Percentiles rank a stretch among this genome's conserved stretches.
phyloP scores from a whole-genome alignment of 768 basidiomycete species.

The Amanita rubescens region DNA sequence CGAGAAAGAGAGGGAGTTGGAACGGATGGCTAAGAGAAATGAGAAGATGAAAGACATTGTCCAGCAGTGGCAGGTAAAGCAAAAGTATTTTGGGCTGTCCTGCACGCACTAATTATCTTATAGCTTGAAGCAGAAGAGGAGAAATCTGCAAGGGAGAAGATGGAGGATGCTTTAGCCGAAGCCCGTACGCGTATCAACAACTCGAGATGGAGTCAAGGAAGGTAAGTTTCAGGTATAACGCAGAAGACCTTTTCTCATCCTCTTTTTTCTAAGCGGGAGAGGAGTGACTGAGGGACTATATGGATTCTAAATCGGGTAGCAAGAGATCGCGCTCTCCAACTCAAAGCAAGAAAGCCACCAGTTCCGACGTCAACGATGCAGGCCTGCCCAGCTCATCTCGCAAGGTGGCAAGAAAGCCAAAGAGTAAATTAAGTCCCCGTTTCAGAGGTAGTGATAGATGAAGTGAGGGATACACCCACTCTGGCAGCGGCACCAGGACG shows the following conservation, averaged over 20 bases:
- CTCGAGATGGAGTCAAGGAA: conserved; percentile 36
- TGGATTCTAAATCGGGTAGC: background rate
- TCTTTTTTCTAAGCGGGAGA: background rate
- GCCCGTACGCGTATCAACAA: conserved; percentile 35
- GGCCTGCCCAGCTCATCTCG: conserved; percentile 2
- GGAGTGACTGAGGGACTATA: background rate
- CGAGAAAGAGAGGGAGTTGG: conserved; percentile 26
- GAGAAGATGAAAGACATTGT: conserved; percentile 35
- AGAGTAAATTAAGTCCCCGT: conserved; percentile 3
- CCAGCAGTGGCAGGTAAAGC: conserved; percentile 39
- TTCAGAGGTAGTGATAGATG: conserved; percentile 15
- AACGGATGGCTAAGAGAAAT: conserved; percentile 35
- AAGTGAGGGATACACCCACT: conserved; percentile 9
- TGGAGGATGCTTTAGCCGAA: conserved; percentile 26
- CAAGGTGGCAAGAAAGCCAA: background rate
- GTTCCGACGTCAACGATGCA: conserved; percentile 8
- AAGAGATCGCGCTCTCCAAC: background rate
- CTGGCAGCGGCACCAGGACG: background rate
- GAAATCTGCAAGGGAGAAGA: conserved; percentile 27
- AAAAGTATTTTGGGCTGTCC: background rate
- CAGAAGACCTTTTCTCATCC: background rate
- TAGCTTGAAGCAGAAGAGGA: conserved; percentile 34
- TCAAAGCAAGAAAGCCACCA: conserved; percentile 4
- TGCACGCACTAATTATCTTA: background rate
- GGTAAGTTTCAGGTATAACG: background rate